A percentile compares a stretch with the other conserved stretches of the same genome.
These are phyloP conservation scores for Pseudogymnoascus sp. DNA, from an alignment of 2,329 filamentous ascomycete species.

Conservation along the genomic window DNA sequence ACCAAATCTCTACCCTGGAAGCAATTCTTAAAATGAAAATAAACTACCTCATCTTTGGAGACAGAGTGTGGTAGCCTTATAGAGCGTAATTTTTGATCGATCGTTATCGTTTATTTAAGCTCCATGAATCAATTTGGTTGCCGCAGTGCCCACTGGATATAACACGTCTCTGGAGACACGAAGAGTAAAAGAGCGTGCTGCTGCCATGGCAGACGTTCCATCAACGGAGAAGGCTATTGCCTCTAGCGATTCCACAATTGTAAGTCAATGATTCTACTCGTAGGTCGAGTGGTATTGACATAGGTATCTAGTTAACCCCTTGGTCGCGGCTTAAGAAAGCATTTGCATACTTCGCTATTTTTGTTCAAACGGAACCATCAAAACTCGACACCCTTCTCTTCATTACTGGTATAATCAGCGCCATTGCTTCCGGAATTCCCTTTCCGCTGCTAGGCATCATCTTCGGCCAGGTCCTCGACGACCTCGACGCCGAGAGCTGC, in stretches of 20 bases:
- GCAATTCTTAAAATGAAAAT: neutral
- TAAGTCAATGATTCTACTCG: neutral
- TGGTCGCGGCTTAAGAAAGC: neutral
- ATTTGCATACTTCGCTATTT: neutral
- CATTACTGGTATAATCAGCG: conserved; percentile 36
- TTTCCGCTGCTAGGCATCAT: conserved; percentile 59
- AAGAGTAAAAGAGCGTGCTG: neutral
- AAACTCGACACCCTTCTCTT: conserved; percentile 29
- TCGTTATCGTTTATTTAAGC: neutral
- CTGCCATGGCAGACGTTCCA: neutral
- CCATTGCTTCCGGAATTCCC: conserved; percentile 52
- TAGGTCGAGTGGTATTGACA: neutral
- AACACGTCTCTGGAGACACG: neutral
- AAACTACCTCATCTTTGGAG: neutral
- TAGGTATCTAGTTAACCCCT: neutral
- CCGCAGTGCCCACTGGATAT: neutral
- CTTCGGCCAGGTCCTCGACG: conserved; percentile 58
- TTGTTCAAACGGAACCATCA: conserved; percentile 10
- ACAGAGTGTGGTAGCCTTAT: neutral
- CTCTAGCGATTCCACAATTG: neutral
- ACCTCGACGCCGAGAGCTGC: conserved; percentile 52
- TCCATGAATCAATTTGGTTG: neutral
- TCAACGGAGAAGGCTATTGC: neutral
- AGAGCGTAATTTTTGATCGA: neutral
- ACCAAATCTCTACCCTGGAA: neutral